Evolutionary conservation across 78 protist genomes (phyloP), one percentile per base, ranked within the genome.

Genomic region (Ministeria vibrans): DNA sequence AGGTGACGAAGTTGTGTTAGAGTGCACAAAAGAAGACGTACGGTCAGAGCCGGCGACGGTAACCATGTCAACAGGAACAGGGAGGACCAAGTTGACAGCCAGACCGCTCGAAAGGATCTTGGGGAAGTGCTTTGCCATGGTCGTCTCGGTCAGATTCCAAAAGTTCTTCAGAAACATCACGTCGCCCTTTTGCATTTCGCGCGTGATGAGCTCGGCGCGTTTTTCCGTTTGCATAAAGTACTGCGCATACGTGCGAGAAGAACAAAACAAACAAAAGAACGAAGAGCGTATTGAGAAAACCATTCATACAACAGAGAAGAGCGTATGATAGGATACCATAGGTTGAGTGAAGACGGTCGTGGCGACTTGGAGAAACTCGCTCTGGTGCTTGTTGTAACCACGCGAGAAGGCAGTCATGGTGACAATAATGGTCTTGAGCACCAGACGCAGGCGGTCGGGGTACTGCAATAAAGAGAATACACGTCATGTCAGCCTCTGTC

Each of bases 121-220:
- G 78, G 71, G 34, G 43, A 63, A 3, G 71, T 63, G 64, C 64
- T 59, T 41, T 7, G 77, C 77, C 36, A 41, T 13, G 59, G 77
- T 72, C 34, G 18, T 44, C 18, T 49, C 78, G 25, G 78, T 73
- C 42, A 73, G 41, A 30, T 73, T 49, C 78, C 78, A 73, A 41
- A 73, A 73, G 42, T 34, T 11, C 78, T 73, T 69, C 34, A 42
- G n/a, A 69, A 69, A 69, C 22, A 6, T n/a, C 9, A 42, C 22
- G 28, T 69, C 23, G 25, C 53, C 53, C 11, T 30, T 3, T 34
- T 3, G 3, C 3, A 42, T 5, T 22, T 69, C 34, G 53, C 5
- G 6, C 36, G 11, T 20, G 23, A 69, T 2, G 15, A 15, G 3
- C 42, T 3, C 9, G 15, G 71, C 22, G 30, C 41, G 34, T 1